Evolutionary conservation across 106 monocot species (phyloP).

Genomic region (Vanilla planifolia): DNA sequence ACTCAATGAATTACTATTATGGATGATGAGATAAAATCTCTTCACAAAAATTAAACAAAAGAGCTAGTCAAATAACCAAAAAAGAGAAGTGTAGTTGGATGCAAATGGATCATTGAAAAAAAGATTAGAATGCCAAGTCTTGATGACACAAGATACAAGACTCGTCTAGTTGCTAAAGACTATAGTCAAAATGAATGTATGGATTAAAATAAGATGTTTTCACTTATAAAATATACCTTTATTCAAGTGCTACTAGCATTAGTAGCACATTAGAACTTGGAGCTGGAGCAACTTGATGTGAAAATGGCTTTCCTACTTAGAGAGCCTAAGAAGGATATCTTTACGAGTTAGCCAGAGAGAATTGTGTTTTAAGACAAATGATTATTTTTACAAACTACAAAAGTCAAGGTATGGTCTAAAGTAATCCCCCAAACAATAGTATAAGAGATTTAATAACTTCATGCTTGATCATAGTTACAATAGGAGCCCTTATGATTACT

Average conservation of each 20-base stretch:
- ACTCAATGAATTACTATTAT: background rate
- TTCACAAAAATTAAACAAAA: background rate
- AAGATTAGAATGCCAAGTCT: background rate
- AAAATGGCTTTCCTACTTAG: background rate
- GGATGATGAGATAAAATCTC: slow-evolving; percentile 1
- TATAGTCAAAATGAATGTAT: background rate
- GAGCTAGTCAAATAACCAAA: background rate
- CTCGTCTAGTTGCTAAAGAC: background rate
- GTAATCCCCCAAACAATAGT: too few species aligned
- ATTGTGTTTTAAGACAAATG: background rate
- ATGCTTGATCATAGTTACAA: too few species aligned
- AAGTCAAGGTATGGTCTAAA: background rate
- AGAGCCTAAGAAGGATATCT: background rate
- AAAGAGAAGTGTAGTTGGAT: background rate
- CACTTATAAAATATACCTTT: background rate
- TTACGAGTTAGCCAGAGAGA: background rate
- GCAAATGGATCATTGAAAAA: background rate
- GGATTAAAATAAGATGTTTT: background rate
- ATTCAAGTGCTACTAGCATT: background rate
- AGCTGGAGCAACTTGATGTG: too few species aligned
- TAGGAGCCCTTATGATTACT: too few species aligned
- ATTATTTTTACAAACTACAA: background rate
- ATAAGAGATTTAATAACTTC: too few species aligned
- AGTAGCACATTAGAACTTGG: too few species aligned
- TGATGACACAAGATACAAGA: background rate